Evolutionary conservation across 768 basidiomycete genomes (phyloP).

Genomic region (Trametes cubensis): DNA sequence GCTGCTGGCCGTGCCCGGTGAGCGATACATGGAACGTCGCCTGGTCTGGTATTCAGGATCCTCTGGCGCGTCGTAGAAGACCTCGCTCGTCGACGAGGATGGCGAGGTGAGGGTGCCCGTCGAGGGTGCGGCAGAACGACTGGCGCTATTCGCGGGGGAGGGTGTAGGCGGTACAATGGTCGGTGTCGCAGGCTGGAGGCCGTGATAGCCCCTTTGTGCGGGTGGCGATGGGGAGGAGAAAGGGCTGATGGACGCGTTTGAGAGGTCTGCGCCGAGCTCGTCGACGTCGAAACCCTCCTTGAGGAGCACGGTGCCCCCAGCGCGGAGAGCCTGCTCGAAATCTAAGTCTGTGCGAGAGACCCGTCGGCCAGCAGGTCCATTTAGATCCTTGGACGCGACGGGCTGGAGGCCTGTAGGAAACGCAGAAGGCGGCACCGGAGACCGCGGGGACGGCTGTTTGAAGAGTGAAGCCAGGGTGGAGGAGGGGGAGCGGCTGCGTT

Average conservation of each 20-base stretch:
- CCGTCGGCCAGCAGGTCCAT: slow-evolving; percentile 46
- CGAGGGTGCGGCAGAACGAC: slow-evolving; percentile 36
- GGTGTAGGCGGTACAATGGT: slow-evolving; percentile 71
- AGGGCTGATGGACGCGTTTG: slow-evolving; percentile 43
- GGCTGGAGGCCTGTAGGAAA: slow-evolving; percentile 59
- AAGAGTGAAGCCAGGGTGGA: slow-evolving; percentile 71
- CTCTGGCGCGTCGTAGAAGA: slow-evolving; percentile 62
- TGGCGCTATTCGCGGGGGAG: slow-evolving; percentile 40
- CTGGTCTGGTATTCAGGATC: slow-evolving; percentile 71
- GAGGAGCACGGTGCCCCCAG: slow-evolving; percentile 67
- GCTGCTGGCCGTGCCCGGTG: slow-evolving; percentile 86
- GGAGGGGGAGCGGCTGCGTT: slow-evolving; percentile 10
- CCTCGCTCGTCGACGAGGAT: slow-evolving; percentile 58
- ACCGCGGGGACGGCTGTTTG: slow-evolving; percentile 49
- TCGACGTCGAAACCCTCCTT: slow-evolving; percentile 74
- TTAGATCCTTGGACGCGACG: slow-evolving; percentile 53
- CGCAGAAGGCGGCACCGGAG: slow-evolving; percentile 47
- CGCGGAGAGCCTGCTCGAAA: slow-evolving; percentile 76
- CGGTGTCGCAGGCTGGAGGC: slow-evolving; percentile 58
- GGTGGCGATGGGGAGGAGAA: slow-evolving; percentile 46
- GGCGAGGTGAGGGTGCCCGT: slow-evolving; percentile 38
- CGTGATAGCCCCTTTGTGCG: slow-evolving; percentile 40
- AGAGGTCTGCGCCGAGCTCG: slow-evolving; percentile 56
- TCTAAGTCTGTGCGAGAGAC: slow-evolving; percentile 76
- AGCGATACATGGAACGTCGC: slow-evolving; percentile 84